Evolutionary conservation across 2,329 filamentous ascomycete species (phyloP).

Genomic region (Fusarium succisae): DNA sequence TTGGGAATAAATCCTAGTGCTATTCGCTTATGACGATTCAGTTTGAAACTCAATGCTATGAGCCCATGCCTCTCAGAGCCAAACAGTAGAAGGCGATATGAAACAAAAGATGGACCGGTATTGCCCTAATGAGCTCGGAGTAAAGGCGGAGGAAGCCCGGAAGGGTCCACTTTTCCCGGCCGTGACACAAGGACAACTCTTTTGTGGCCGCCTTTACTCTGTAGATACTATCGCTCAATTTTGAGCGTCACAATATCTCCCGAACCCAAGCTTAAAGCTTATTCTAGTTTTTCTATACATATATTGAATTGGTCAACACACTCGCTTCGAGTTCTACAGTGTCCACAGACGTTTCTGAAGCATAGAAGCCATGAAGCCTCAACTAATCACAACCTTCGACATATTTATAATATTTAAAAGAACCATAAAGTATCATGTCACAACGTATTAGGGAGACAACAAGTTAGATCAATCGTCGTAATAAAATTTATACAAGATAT

Average conservation of each 20-base stretch:
- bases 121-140: neutral
- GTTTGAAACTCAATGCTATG: neutral
- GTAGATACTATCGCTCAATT: neutral
- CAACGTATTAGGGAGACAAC: neutral
- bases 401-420: neutral
- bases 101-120: neutral
- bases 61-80: neutral
- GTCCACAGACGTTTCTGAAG: neutral
- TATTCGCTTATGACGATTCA: neutral
- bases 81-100: neutral
- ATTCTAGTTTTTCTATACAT: neutral
- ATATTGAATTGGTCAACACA: neutral
- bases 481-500: slow-evolving; percentile 43
- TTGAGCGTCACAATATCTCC: neutral
- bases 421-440: neutral
- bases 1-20: neutral
- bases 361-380: neutral
- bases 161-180: neutral
- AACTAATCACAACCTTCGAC: neutral
- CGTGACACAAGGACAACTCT: neutral
- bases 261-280: neutral
- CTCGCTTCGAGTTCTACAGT: neutral
- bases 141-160: neutral
- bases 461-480: slow-evolving; percentile 17
- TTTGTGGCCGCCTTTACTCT: neutral